phyloP scores from a whole-genome alignment of 2,329 filamentous ascomycete genomes.

The Hypoxylon sp. region DNA sequence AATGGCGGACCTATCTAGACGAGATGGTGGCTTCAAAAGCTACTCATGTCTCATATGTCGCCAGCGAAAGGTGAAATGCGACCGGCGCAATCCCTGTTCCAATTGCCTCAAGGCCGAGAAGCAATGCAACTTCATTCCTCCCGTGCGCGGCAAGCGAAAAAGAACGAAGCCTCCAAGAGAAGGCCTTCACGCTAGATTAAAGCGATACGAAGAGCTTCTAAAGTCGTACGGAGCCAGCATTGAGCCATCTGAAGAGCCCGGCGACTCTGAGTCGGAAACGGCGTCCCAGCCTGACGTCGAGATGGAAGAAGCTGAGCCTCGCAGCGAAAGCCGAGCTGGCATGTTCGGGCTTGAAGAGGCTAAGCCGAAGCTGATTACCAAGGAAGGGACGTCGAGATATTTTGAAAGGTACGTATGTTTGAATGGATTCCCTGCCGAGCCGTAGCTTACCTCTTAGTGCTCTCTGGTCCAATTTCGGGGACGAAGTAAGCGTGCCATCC shows the following conservation, averaged over 20 bases:
- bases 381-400: conserved; percentile 43
- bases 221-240: conserved; percentile 43
- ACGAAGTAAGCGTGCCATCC: conserved; percentile 45
- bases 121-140: conserved; percentile 53
- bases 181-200: conserved; percentile 43
- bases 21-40: conserved; percentile 24
- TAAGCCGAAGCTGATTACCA: conserved; percentile 42
- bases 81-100: conserved; percentile 57
- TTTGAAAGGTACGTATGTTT: conserved; percentile 42
- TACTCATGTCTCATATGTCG: conserved; percentile 54
- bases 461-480: conserved; percentile 49
- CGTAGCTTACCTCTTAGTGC: conserved; percentile 35
- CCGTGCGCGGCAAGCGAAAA: conserved; percentile 49
- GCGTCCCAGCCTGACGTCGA: conserved; percentile 39
- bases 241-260: conserved; percentile 42
- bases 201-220: conserved; percentile 40
- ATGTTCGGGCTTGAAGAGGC: conserved; percentile 28
- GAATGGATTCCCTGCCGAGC: background rate
- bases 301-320: conserved; percentile 29
- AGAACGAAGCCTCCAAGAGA: conserved; percentile 41
- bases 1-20: background rate
- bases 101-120: conserved; percentile 58
- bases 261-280: conserved; percentile 42
- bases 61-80: conserved; percentile 59
- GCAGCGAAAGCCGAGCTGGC: conserved; percentile 9